These are phyloP conservation scores for Kluyveromyces dobzhanskii DNA, from an alignment of 805 yeast genomes.

Conservation along the genomic window DNA sequence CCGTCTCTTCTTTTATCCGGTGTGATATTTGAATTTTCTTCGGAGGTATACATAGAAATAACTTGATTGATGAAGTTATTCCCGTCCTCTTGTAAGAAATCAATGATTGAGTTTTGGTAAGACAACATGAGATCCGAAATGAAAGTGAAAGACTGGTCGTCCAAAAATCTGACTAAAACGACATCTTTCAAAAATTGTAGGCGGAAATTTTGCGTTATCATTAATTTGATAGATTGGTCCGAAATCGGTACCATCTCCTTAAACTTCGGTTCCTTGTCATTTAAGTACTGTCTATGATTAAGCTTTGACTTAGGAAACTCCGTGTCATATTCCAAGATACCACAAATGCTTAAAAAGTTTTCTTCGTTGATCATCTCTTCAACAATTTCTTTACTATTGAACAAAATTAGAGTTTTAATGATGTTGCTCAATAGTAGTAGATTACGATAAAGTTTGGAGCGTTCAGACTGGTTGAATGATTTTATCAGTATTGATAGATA, in stretches of 20 bases:
- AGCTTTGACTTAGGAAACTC: slow-evolving; percentile 77
- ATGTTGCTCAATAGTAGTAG: slow-evolving; percentile 66
- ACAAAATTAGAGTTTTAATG: slow-evolving; percentile 58
- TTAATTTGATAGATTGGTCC: slow-evolving; percentile 38
- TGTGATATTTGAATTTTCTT: slow-evolving; percentile 8
- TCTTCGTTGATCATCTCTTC: slow-evolving; percentile 50
- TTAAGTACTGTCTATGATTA: slow-evolving; percentile 63
- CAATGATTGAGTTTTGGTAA: slow-evolving; percentile 27
- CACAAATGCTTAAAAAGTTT: slow-evolving; percentile 51
- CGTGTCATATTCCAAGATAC: slow-evolving; percentile 84
- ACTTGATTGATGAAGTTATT: slow-evolving; percentile 44
- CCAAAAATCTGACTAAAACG: slow-evolving; percentile 71
- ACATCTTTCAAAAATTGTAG: slow-evolving; percentile 81
- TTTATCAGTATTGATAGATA: slow-evolving; percentile 46
- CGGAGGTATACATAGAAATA: slow-evolving; percentile 44
- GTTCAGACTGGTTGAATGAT: slow-evolving; percentile 51
- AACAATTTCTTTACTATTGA: slow-evolving; percentile 58
- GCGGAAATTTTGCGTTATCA: slow-evolving; percentile 68
- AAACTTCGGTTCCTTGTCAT: slow-evolving; percentile 40
- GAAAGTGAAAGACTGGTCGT: slow-evolving; percentile 66
- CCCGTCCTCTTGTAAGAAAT: slow-evolving; percentile 23
- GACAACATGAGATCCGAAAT: slow-evolving; percentile 38
- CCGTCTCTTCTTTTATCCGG: slow-evolving; percentile 51
- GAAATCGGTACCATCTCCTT: slow-evolving; percentile 64
- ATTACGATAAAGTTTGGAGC: slow-evolving; percentile 39